Percentiles rank a stretch among this genome's conserved stretches.
These are phyloP conservation scores for Kickxella alabastrina DNA, from an alignment of 192 early-diverging fungal genomes.

Conservation along the genomic window DNA sequence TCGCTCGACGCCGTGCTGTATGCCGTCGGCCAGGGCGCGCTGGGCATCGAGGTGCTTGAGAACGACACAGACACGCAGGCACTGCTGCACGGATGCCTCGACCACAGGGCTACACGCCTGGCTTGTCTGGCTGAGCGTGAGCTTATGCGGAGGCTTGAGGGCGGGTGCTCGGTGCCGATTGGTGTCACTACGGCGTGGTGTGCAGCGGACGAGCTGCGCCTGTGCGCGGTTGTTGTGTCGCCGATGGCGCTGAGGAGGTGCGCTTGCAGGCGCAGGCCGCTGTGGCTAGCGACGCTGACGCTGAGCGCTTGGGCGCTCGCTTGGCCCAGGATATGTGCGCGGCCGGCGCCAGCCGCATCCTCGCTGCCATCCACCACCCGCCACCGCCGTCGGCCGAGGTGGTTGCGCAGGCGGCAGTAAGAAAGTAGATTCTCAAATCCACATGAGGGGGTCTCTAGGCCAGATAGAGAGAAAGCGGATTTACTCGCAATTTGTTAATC, in stretches of 20 bases:
- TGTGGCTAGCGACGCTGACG: neutral
- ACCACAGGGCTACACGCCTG: slow-evolving; percentile 61
- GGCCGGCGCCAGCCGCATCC: slow-evolving; percentile 54
- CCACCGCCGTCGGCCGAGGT: neutral
- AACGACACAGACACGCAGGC: slow-evolving; percentile 55
- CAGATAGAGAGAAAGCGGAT: too few species aligned
- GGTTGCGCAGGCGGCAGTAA: neutral
- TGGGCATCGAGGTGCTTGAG: slow-evolving; percentile 77
- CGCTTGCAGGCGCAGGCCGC: slow-evolving; percentile 35
- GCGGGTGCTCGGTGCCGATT: slow-evolving; percentile 93
- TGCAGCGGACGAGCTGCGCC: slow-evolving; percentile 19
- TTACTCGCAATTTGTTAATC: too few species aligned
- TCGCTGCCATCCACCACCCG: slow-evolving; percentile 48
- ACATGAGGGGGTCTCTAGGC: too few species aligned
- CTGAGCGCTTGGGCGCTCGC: slow-evolving; percentile 39
- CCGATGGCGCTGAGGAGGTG: slow-evolving; percentile 72
- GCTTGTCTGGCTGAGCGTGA: slow-evolving; percentile 77
- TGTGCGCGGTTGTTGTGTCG: slow-evolving; percentile 69
- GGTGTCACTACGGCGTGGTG: slow-evolving; percentile 71
- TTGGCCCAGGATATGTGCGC: slow-evolving; percentile 51
- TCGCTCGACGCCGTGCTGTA: slow-evolving; percentile 66
- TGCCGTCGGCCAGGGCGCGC: slow-evolving; percentile 91
- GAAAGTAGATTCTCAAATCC: neutral
- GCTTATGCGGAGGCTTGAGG: slow-evolving; percentile 85
- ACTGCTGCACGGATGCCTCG: slow-evolving; percentile 58